These are phyloP conservation scores for Pleurotus ostreatus DNA, from an alignment of 768 basidiomycete genomes.

Conservation along the genomic window DNA sequence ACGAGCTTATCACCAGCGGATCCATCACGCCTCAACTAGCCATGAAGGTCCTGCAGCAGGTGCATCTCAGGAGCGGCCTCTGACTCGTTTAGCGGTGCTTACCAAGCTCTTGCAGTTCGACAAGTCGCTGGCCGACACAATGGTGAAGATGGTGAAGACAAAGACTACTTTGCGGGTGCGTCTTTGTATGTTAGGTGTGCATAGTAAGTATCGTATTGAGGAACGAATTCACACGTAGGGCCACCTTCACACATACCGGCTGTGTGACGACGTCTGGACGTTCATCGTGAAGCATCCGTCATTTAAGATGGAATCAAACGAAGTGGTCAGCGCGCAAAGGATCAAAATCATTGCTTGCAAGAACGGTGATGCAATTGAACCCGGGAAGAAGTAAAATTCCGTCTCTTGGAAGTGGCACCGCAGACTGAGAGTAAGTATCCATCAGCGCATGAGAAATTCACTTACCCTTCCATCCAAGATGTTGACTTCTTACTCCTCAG, in stretches of 20 bases:
- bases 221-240: conserved; percentile 44
- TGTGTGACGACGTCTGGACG: conserved; percentile 98
- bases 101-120: conserved; percentile 65
- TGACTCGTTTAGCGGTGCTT: neutral
- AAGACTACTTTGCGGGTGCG: conserved; percentile 90
- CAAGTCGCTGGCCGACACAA: conserved; percentile 88
- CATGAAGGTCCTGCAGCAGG: conserved; percentile 99
- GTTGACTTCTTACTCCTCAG: neutral
- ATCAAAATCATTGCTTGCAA: conserved; percentile 99
- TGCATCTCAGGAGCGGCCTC: conserved; percentile 26
- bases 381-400: conserved; percentile 61
- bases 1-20: conserved; percentile 96
- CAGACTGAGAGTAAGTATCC: conserved; percentile 9
- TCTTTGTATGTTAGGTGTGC: neutral
- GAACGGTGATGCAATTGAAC: conserved; percentile 84
- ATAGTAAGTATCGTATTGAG: neutral
- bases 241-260: conserved; percentile 85
- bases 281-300: conserved; percentile 91
- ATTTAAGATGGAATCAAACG: conserved; percentile 95
- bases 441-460: neutral
- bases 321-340: conserved; percentile 65
- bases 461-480: neutral
- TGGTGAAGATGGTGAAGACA: conserved; percentile 90
- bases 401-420: neutral
- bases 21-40: conserved; percentile 96